Base-by-base conservation (phyloP, 768 basidiomycete species). In the Leccinum pellstonianum region DNA sequence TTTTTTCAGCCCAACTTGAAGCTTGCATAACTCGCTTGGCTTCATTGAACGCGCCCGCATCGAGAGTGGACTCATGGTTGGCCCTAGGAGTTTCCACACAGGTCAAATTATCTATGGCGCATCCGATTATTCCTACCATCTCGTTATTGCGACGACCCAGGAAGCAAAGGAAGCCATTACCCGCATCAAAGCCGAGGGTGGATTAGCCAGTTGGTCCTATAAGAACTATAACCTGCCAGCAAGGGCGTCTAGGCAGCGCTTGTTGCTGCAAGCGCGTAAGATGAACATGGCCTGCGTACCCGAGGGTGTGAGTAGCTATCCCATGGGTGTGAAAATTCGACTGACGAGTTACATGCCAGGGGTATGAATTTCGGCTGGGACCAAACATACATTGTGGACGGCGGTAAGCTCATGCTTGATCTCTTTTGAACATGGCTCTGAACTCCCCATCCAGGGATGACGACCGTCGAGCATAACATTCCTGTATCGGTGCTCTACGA, bases 331-430 rank as follows among this genome's bases (percentile, higher is more conserved):
- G 7, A 7, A 37, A 23, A 46, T 52, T 27, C 12, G 11, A 52
- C 48, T 60, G 11, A 64, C 19, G 11, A 15, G n/a, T 15, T 37
- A 19, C 37, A 17, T 25, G 19, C 9, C 43, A 52, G 77, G 89
- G 89, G 21, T 8, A 88, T 89, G 87, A 89, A 87, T 66, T 84
- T 79, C 27, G 88, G 90, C 65, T 91, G 89, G 89, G 88, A 90
- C 64, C 71, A 84, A 63, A 88, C 89, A 0, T 91, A 90, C 64
- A 88, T 90, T 56, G 73, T 88, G 19, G 89, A 91, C 65, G 88
- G 88, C 21, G 21, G 21, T 84, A 59, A 59, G 75, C 62, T 17
- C 38, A 31, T 9, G 21, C 5, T n/a, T 5, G 46, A 56, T n/a
- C 4, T 23, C 5, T 7, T n/a, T 41, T 15, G 10, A 35, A 19